Evolutionary conservation across 1,284 basidiomycete species (phyloP).

Genomic region (Malassezia sp.): DNA sequence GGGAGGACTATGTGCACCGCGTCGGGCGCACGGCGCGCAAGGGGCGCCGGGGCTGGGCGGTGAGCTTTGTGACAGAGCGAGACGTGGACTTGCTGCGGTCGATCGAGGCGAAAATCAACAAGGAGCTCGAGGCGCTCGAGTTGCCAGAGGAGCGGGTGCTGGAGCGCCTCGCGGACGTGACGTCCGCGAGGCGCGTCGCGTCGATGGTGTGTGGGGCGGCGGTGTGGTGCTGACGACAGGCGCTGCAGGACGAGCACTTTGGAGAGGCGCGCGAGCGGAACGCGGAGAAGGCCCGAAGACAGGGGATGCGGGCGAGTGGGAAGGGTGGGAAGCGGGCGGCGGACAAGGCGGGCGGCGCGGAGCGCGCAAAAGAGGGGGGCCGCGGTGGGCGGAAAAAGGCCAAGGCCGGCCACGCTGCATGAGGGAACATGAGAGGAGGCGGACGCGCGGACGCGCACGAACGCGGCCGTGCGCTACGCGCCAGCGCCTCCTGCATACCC

Average conservation of each 20-base stretch:
- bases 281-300: slow-evolving; percentile 58
- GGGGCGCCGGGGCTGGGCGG: slow-evolving; percentile 74
- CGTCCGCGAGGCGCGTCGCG: slow-evolving; percentile 81
- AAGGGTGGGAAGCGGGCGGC: too few species aligned
- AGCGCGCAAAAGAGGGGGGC: too few species aligned
- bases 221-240: slow-evolving; percentile 1
- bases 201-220: slow-evolving; percentile 65
- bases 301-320: slow-evolving; percentile 7
- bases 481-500: too few species aligned
- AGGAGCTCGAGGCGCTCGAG: slow-evolving; percentile 29
- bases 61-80: slow-evolving; percentile 87
- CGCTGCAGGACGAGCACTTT: slow-evolving; percentile 73
- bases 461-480: not conserved
- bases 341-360: not conserved
- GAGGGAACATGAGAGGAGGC: too few species aligned
- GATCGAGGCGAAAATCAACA: slow-evolving; percentile 78
- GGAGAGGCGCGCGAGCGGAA: slow-evolving; percentile 75
- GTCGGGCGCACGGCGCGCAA: slow-evolving; percentile 78
- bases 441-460: too few species aligned
- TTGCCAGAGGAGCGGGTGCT: slow-evolving; percentile 67
- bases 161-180: slow-evolving; percentile 73
- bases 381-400: too few species aligned
- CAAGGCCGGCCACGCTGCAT: too few species aligned
- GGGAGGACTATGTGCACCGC: slow-evolving; percentile 55
- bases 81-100: slow-evolving; percentile 73